Base-by-base conservation (phyloP, 139 green algal genomes). In the Chlamydomonas eustigma region DNA sequence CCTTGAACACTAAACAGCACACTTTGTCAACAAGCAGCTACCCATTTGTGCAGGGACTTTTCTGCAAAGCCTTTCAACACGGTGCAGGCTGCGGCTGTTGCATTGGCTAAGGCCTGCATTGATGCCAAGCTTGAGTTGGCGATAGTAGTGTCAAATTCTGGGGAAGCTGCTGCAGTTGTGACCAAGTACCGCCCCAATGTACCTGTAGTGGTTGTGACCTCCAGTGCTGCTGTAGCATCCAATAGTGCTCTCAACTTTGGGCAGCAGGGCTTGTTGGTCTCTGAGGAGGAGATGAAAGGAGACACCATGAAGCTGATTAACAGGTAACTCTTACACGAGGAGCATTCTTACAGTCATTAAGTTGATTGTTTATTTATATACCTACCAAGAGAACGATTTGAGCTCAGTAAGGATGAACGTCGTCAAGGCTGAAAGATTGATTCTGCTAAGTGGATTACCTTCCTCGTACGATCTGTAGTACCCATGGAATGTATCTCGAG, bases 11-110 rank as follows among this genome's bases (percentile, higher is more conserved):
- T n/a, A n/a, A n/a, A n/a, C n/a, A n/a, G n/a, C n/a, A n/a, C n/a
- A n/a, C n/a, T n/a, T n/a, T n/a, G n/a, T n/a, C n/a, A n/a, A n/a
- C n/a, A n/a, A n/a, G n/a, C n/a, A 58, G 44, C 12, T 52, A 51
- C 33, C 36, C 4, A 64, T 33, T 18, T 52, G 68, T 30, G 31
- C 73, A 78, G 74, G 28, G 64, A 74, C 37, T 79, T 74, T 64
- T 79, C 76, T 33, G 69, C 80, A 32, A 87, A 87, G 81, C 86
- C 86, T 22, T 87, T 91, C 77, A 84, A 75, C 66, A 86, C 84
- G 22, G 50, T 86, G 6, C 81, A 89, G 76, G 79, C 79, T 2
- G 71, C 82, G 1, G 81, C 81, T 0, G 71, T 84, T 39, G 71
- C 79, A 2, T 30, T 86, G 50, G 80, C 80, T 4, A 51, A 82